Base-by-base conservation (phyloP, 495 filamentous ascomycete genomes). In the Durotheca rogersii region DNA sequence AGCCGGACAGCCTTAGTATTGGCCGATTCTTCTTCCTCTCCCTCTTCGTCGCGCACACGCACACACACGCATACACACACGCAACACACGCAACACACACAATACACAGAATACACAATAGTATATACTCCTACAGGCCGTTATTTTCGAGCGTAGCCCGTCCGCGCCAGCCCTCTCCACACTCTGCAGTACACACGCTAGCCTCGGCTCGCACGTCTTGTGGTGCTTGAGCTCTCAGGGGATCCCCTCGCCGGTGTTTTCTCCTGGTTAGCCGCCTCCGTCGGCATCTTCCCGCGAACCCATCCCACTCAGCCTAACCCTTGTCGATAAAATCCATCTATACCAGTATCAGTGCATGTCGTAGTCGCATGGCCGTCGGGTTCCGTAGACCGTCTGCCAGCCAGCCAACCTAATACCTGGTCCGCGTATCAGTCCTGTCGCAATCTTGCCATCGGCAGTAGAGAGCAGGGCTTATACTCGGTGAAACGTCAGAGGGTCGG, bases 311-410 rank as follows among this genome's bases (percentile, higher is more conserved):
- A 53, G 55, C 33, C 47, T 32, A 45, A 57, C 51, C 47, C 55
- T 49, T 58, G 55, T 53, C 45, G 55, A 58, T 53, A 58, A 29
- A n/a, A 53, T 58, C 55, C 45, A 41, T 53, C 19, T 30, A 27
- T 58, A 58, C 50, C 55, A 53, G 44, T 56, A 44, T 37, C 53
- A 43, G 49, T 58, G 55, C 55, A 58, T 58, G 50, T 53, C 23
- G 23, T 27, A 45, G 38, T 41, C 38, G 40, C 49, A 53, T 58
- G 40, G 54, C 9, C 9, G 32, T 33, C 30, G 45, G 40, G 39
- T 33, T 49, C 43, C 50, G 37, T 58, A 58, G 55, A 41, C 23
- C 23, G 23, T 9, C 4, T n/a, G n/a, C n/a, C 49, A 35, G 43
- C 49, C 49, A 21, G 20, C 42, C 41, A 27, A 27, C 4, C 23